Conservation (phyloP, 108 stramenopile species). For the Fragilaria crotonensis region DNA sequence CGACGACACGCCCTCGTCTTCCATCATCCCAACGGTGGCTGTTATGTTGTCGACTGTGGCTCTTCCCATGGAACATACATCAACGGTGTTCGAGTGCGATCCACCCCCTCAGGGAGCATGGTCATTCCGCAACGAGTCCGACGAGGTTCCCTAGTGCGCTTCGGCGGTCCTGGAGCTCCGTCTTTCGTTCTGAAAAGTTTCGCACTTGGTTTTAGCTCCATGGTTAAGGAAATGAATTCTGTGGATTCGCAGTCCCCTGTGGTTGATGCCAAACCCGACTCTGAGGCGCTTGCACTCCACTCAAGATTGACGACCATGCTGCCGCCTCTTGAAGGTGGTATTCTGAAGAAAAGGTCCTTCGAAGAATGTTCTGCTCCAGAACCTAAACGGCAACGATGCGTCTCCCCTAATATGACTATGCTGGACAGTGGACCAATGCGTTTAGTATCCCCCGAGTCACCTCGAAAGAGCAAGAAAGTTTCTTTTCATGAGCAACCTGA, state of each 20-base stretch:
- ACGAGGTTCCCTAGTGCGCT: slow-evolving; percentile 68
- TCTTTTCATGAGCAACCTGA: slow-evolving; percentile 29
- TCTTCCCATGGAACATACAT: slow-evolving; percentile 76
- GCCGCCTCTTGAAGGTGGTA: not conserved
- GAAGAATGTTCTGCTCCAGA: slow-evolving; percentile 10
- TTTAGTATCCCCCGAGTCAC: slow-evolving; percentile 39
- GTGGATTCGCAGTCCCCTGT: not conserved
- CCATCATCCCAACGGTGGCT: slow-evolving; percentile 77
- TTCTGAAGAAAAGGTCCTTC: slow-evolving; percentile 2
- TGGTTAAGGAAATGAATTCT: slow-evolving; percentile 12
- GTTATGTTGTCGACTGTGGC: slow-evolving; percentile 76
- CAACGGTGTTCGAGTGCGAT: slow-evolving; percentile 53
- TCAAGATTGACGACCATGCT: too few relatives aligned
- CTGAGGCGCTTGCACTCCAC: slow-evolving; percentile 7
- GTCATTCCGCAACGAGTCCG: slow-evolving; percentile 58
- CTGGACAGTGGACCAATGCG: slow-evolving; percentile 9
- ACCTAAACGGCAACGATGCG: slow-evolving; percentile 15
- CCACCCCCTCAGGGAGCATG: slow-evolving; percentile 34
- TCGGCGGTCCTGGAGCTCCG: slow-evolving; percentile 75
- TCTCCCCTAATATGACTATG: slow-evolving; percentile 28
- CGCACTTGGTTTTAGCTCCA: slow-evolving; percentile 36
- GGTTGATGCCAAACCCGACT: slow-evolving; percentile 16
- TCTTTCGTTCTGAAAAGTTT: slow-evolving; percentile 71
- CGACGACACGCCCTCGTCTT: slow-evolving; percentile 75
- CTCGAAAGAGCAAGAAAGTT: slow-evolving; percentile 2